A percentile compares a stretch with the other conserved stretches of the same genome.
These are phyloP conservation scores for Candolleomyces aberdarensis DNA, from an alignment of 768 basidiomycete species.

Conservation along the genomic window DNA sequence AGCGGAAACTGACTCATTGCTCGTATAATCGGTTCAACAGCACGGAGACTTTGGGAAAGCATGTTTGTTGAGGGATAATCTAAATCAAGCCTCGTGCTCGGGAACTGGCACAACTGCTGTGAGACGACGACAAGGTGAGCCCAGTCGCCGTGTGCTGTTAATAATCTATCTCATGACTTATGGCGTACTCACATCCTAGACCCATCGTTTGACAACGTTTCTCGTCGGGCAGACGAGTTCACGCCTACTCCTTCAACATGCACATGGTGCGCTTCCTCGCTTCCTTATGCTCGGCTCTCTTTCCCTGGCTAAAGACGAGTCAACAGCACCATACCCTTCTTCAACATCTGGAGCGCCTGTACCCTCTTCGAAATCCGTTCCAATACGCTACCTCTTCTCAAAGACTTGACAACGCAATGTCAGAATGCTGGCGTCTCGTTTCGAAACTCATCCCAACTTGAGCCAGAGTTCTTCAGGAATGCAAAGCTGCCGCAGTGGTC, in stretches of 20 bases:
- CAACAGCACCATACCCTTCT: conserved; percentile 5
- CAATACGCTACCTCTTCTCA: neutral
- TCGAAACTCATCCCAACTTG: neutral
- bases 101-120: neutral
- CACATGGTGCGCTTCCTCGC: neutral
- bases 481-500: conserved; percentile 1
- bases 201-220: no score
- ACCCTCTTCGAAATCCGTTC: neutral
- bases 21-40: neutral
- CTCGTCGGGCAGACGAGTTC: neutral
- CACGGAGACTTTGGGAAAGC: neutral
- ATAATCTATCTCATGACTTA: neutral
- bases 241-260: neutral
- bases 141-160: neutral
- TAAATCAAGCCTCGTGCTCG: neutral
- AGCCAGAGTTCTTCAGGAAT: neutral
- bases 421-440: neutral
- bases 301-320: neutral
- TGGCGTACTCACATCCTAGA: no score
- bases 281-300: neutral
- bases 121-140: neutral
- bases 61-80: neutral
- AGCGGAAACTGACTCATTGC: neutral
- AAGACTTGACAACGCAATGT: neutral
- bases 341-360: conserved; percentile 12